phyloP scores from a whole-genome alignment of 352 stramenopile genomes.

The Pythium brachiatum region DNA sequence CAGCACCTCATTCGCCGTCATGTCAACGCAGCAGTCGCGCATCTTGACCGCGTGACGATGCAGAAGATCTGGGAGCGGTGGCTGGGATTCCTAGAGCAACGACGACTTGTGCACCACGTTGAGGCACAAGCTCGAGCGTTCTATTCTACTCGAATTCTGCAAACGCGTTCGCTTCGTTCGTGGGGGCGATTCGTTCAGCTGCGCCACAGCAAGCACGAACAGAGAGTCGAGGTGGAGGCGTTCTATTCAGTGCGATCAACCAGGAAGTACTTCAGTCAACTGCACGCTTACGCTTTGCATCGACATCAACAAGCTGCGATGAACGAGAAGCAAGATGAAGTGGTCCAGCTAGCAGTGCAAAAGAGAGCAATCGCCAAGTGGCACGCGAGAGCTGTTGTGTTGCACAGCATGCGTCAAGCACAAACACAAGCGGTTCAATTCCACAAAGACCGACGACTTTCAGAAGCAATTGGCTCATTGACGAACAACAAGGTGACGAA shows the following conservation, averaged over 20 bases:
- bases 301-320: not conserved
- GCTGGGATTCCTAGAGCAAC: not conserved
- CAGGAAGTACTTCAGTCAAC: not conserved
- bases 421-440: not conserved
- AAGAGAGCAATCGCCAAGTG: not conserved
- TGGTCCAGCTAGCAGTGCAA: not conserved
- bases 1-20: conserved; percentile 3
- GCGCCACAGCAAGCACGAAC: not conserved
- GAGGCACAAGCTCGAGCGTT: not conserved
- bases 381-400: not conserved
- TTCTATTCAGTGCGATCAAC: not conserved
- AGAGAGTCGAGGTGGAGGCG: not conserved
- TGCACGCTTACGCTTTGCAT: not conserved
- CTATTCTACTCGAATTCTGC: not conserved
- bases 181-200: not conserved
- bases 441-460: not conserved
- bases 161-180: not conserved
- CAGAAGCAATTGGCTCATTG: not conserved
- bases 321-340: not conserved
- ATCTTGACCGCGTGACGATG: conserved; percentile 9
- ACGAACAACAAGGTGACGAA: not conserved
- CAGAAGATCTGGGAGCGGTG: conserved; percentile 14
- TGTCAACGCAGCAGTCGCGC: conserved; percentile 13
- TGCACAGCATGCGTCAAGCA: not conserved
- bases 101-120: not conserved